These are phyloP conservation scores for Cercis canadensis DNA, from an alignment of 306 rosid genomes.

Conservation along the genomic window DNA sequence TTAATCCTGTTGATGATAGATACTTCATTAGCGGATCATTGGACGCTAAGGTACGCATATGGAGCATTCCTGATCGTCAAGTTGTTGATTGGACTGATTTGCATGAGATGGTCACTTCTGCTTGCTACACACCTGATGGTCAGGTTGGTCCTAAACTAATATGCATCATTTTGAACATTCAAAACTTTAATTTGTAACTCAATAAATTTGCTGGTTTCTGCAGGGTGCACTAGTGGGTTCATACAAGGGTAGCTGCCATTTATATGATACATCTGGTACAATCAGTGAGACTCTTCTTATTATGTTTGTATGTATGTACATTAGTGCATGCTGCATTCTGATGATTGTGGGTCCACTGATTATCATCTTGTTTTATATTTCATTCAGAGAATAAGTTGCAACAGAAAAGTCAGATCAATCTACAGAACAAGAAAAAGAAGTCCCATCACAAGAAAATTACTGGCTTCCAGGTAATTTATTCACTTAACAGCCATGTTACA, in stretches of 20 bases:
- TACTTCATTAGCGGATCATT: conserved; percentile 99
- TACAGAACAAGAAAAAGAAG: conserved; percentile 97
- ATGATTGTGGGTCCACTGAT: conserved; percentile 36
- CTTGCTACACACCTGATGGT: conserved; percentile 99
- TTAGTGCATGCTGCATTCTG: not conserved
- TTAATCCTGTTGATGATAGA: conserved; percentile 95
- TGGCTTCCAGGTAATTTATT: conserved; percentile 88
- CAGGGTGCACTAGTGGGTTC: conserved; percentile 98
- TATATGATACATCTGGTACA: conserved; percentile 84
- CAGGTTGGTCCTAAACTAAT: conserved; percentile 70
- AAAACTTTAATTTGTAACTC: conserved; percentile 29
- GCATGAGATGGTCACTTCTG: conserved; percentile 99
- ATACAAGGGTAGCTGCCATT: conserved; percentile 93
- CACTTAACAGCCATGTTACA: conserved; percentile 26
- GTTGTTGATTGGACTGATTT: conserved; percentile 97
- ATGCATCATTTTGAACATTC: conserved; percentile 19
- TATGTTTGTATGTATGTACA: not conserved
- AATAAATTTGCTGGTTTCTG: conserved; percentile 44
- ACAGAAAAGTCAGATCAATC: conserved; percentile 77
- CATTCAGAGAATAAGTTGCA: conserved; percentile 86
- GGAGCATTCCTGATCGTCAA: conserved; percentile 94
- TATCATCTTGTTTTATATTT: conserved; percentile 30
- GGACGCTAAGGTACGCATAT: conserved; percentile 97
- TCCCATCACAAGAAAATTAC: conserved; percentile 92
- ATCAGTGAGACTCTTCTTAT: conserved; percentile 6